A percentile compares a stretch with the other conserved stretches of the same genome.
phyloP scores from a whole-genome alignment of 2,329 filamentous ascomycete species.

The Davidsoniella virescens region DNA sequence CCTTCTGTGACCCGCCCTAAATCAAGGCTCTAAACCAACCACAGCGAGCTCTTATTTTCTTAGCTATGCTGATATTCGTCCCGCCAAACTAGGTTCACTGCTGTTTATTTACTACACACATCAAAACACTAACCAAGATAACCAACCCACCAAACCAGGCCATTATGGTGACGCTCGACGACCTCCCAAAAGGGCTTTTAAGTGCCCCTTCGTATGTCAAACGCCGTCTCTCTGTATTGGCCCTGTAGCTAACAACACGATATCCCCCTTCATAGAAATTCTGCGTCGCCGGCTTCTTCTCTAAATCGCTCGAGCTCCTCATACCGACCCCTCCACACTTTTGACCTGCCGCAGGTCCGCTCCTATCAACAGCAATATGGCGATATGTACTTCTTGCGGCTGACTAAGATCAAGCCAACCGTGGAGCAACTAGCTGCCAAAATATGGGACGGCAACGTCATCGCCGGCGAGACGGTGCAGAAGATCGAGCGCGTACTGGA shows the following conservation, averaged over 20 bases:
- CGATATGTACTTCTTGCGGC: constrained; percentile 91
- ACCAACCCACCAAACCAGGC: not conserved
- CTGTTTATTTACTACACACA: not conserved
- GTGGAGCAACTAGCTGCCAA: constrained; percentile 59
- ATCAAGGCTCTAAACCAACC: not conserved
- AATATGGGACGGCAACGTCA: constrained; percentile 62
- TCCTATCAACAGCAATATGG: constrained; percentile 92
- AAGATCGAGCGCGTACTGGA: constrained; percentile 81
- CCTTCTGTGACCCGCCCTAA: too few species aligned
- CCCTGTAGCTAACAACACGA: constrained; percentile 14
- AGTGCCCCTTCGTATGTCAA: constrained; percentile 20
- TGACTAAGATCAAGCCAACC: constrained; percentile 71
- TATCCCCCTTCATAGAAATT: not conserved
- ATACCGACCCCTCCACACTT: constrained; percentile 65
- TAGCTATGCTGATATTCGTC: not conserved
- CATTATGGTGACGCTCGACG: constrained; percentile 22
- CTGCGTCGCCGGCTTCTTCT: not conserved
- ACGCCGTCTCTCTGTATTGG: not conserved
- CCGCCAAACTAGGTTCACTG: not conserved
- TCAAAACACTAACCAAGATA: not conserved
- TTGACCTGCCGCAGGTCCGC: constrained; percentile 50
- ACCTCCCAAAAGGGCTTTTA: constrained; percentile 21
- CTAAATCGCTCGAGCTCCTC: constrained; percentile 19
- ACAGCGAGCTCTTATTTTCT: not conserved
- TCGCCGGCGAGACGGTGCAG: constrained; percentile 59